Percentiles rank a stretch among this genome's conserved stretches.
Evolutionary conservation across 495 filamentous ascomycete genomes (phyloP).

Genomic region (Xylaria bambusicola): DNA sequence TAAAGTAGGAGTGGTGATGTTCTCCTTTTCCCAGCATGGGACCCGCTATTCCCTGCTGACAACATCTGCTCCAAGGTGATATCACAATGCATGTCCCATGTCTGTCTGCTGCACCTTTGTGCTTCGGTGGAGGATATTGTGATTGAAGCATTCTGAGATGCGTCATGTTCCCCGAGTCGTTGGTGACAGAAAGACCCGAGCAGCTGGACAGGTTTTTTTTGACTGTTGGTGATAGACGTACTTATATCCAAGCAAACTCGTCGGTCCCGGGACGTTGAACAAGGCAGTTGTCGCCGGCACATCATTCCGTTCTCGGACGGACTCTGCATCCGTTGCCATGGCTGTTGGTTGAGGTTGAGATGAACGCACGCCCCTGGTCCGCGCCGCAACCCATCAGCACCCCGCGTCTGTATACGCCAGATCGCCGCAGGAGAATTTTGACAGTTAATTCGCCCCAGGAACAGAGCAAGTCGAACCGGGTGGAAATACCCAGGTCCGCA

Average conservation of each 20-base stretch:
- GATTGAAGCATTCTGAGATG: neutral
- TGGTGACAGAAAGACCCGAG: conserved; percentile 7
- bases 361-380: no score
- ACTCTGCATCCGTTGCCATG: no score
- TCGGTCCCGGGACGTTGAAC: neutral
- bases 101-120: neutral
- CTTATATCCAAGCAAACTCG: neutral
- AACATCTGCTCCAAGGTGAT: neutral
- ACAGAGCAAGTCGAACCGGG: neutral
- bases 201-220: neutral
- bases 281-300: no score
- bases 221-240: no score
- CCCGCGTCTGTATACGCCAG: no score
- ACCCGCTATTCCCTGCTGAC: neutral
- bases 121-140: neutral
- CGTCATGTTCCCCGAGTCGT: neutral
- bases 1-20: neutral
- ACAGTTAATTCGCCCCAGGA: neutral
- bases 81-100: neutral
- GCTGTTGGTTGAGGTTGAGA: no score
- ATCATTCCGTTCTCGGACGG: no score
- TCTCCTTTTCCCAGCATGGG: conserved; percentile 8
- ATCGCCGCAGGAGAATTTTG: no score
- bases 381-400: no score
- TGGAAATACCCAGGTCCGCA: neutral